Percentiles rank a stretch among this genome's conserved stretches.
phyloP scores from a whole-genome alignment of 768 basidiomycete species.

The Mycena capillaripes region DNA sequence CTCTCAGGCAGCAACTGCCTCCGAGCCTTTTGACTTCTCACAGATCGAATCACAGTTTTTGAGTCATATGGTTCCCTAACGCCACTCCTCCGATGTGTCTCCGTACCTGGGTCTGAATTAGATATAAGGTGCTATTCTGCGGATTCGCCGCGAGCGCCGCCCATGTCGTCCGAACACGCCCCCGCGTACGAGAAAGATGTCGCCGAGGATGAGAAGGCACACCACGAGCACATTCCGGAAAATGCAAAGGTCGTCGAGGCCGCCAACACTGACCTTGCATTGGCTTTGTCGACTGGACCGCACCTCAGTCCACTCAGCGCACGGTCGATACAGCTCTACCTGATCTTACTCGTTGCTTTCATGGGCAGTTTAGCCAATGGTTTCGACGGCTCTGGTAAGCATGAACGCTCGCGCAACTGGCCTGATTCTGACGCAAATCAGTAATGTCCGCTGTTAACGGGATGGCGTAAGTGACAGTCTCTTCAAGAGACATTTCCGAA shows the following conservation, averaged over 20 bases:
- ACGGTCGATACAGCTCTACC: conserved; percentile 57
- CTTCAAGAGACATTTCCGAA: neutral
- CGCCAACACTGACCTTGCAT: conserved; percentile 59
- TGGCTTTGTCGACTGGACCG: conserved; percentile 59
- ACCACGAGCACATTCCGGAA: conserved; percentile 15
- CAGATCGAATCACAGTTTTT: neutral
- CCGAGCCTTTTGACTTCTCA: neutral
- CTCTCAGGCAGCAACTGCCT: neutral
- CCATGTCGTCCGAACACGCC: conserved; percentile 18
- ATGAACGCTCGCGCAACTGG: neutral
- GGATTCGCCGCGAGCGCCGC: conserved; percentile 3
- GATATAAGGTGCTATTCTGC: neutral
- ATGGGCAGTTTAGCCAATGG: conserved; percentile 63
- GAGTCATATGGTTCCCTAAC: conserved; percentile 22
- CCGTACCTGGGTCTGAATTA: neutral
- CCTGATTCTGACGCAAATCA: neutral
- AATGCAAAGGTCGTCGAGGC: conserved; percentile 46
- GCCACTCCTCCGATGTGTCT: conserved; percentile 21
- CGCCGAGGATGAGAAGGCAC: conserved; percentile 27
- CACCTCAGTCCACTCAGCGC: conserved; percentile 54
- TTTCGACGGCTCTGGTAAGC: conserved; percentile 60
- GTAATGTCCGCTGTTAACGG: conserved; percentile 39
- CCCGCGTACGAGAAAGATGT: conserved; percentile 21
- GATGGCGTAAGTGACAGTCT: conserved; percentile 26
- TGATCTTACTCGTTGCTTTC: conserved; percentile 57